Evolutionary conservation across 345 rosid genomes (phyloP), one percentile per base, ranked within the genome.

Genomic region (Schrenkiella parvula): DNA sequence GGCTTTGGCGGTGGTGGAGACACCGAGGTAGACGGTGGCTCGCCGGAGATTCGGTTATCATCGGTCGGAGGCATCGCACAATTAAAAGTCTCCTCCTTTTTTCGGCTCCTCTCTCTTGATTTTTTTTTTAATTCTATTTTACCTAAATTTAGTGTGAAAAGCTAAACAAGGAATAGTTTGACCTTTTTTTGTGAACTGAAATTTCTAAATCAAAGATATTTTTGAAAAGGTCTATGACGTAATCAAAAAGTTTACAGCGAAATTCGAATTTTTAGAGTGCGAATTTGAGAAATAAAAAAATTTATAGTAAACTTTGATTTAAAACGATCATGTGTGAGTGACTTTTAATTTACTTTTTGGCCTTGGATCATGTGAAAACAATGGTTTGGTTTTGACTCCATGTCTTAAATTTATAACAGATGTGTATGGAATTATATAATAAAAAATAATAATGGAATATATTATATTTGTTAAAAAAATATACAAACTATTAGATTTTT

Each of bases 311-410:
- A 15, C 5, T 17, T 66, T 52, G 37, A 15, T 66, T 6, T 19
- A 47, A 48, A 46, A 19, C 52, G 17, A 31, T 44, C 28, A 58
- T 58, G 57, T 58, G 47, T 47, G 17, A 35, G 29, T 46, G 38
- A 59, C 48, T 70, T 41, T 70, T 14, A 8, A 26, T 60, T 46
- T 47, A 35, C 26, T 14, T 31, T 39, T 19, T n/a, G 44, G 54
- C 19, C 62, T 71, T 51, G 54, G 75, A 61, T 71, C 68, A 61
- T 61, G 68, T 38, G 67, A 70, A 53, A 34, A 4, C 14, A 32
- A 53, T 12, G n/a, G 10, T 32, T 54, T 15, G 21, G 44, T 34
- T 48, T 62, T 51, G 68, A 19, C 54, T 71, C 68, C 14, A 71
- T 61, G 34, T 48, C 46, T 14, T 3, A 0, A 32, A 9, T 41